Base-by-base conservation (phyloP, 257 asterid genomes). In the Nicotiana otophora region DNA sequence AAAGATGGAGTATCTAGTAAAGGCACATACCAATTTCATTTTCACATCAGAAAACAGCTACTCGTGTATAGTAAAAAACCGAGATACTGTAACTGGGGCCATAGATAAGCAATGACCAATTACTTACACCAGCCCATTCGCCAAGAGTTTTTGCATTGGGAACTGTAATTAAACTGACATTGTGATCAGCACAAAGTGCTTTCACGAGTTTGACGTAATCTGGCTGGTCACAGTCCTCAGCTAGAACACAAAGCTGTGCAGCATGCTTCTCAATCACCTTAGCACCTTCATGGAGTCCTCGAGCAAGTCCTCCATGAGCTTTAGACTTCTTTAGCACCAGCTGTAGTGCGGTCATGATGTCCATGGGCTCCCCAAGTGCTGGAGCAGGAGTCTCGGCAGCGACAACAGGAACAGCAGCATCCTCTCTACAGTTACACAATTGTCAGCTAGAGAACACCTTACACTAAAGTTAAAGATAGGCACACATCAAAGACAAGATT, bases 71-170 rank as follows among this genome's bases (percentile, higher is more conserved):
- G 61, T 23, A 79, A 57, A 9, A 58, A 4, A 10, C n/a, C 3
- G 36, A 70, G n/a, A 17, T 23, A 74, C 16, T 11, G 15, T 74
- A 12, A 23, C 14, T 46, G 12, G 6, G 14, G 7, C 0, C 17
- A 30, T 15, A 31, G 20, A 19, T 46, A 5, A 72, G 36, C 36
- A 5, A 20, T 10, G 16, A 4, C 7, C 34, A 80, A 64, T 15
- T 55, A 90, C 95, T 88, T 89, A 92, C 97, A 54, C 97, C 96
- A 80, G 88, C 88, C 97, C 97, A 93, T 83, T 93, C 95, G 9
- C 95, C 97, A 11, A 92, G 93, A 74, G 93, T 91, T 86, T 93
- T 93, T 58, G 97, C 94, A 89, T 81, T 89, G 7, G 95, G 93
- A 42, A 92, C 94, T 0, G 95, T 85, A 4, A 92, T 89, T 89